Conservation (phyloP, 1,284 basidiomycete genomes). For the Neonothopanus nambi region DNA sequence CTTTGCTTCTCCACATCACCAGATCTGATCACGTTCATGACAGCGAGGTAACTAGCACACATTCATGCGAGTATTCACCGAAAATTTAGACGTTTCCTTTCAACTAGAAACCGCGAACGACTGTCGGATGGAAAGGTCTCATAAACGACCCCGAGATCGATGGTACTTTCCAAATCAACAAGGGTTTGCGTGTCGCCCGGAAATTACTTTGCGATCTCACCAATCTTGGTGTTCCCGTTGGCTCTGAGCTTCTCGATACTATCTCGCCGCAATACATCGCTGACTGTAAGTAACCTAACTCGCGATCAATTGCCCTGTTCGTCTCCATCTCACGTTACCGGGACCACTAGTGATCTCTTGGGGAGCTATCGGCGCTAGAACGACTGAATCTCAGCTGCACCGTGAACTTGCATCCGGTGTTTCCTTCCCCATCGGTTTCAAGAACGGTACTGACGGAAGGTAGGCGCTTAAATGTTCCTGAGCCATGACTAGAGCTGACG, state of each 20-base stretch:
- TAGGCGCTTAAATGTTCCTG: slow-evolving; percentile 36
- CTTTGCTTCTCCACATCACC: slow-evolving; percentile 7
- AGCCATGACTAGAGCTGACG: background rate
- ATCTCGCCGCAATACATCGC: slow-evolving; percentile 86
- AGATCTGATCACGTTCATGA: slow-evolving; percentile 7
- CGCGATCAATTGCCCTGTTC: slow-evolving; percentile 1
- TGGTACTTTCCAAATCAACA: slow-evolving; percentile 96
- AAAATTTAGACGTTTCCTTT: slow-evolving; percentile 13
- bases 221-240: slow-evolving; percentile 87
- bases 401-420: slow-evolving; percentile 90
- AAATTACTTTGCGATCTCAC: slow-evolving; percentile 90
- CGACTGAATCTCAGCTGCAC: slow-evolving; percentile 93
- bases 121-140: slow-evolving; percentile 87
- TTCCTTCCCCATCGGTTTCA: slow-evolving; percentile 96
- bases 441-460: slow-evolving; percentile 98
- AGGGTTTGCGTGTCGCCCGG: slow-evolving; percentile 86
- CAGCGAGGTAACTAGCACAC: slow-evolving; percentile 47
- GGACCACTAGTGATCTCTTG: slow-evolving; percentile 87
- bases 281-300: slow-evolving; percentile 50
- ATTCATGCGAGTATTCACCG: slow-evolving; percentile 6
- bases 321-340: slow-evolving; percentile 2
- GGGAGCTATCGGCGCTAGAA: slow-evolving; percentile 97
- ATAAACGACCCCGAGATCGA: slow-evolving; percentile 93
- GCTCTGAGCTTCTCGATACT: slow-evolving; percentile 93
- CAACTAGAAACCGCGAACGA: slow-evolving; percentile 82